A percentile compares a stretch with the other conserved stretches of the same genome.
Evolutionary conservation across 2,329 filamentous ascomycete species (phyloP).

Genomic region (Leptographium radiaticola): DNA sequence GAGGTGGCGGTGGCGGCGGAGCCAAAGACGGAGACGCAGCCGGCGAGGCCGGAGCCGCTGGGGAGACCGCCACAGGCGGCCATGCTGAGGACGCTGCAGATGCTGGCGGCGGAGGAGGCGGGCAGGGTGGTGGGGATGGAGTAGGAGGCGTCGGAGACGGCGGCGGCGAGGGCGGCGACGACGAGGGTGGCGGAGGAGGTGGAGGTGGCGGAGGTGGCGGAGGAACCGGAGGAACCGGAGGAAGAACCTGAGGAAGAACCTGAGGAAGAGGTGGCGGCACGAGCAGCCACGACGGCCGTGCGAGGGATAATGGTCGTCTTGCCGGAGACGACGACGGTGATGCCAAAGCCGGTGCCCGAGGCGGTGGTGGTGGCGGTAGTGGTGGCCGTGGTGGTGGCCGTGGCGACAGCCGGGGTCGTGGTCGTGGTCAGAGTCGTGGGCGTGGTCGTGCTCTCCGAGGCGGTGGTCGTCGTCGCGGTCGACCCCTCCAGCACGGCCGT

Average conservation of each 20-base stretch:
- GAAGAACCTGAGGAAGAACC: too few species aligned
- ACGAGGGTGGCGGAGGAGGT: not conserved
- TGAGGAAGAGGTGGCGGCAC: not conserved
- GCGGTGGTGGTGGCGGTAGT: not conserved
- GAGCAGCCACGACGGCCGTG: not conserved
- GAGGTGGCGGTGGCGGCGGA: slow-evolving; percentile 11
- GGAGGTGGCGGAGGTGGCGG: not conserved
- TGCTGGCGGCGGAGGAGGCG: slow-evolving; percentile 4
- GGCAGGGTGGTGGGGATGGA: slow-evolving; percentile 1
- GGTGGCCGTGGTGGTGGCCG: not conserved
- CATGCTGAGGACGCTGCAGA: slow-evolving; percentile 13
- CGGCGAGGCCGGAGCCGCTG: not conserved
- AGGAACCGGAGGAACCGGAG: too few species aligned
- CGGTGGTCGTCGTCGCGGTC: not conserved
- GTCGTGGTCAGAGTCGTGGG: not conserved
- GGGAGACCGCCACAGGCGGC: slow-evolving; percentile 11
- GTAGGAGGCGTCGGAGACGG: not conserved
- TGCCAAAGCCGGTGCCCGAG: slow-evolving; percentile 23
- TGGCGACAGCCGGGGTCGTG: not conserved
- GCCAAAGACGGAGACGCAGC: slow-evolving; percentile 4
- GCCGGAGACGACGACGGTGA: slow-evolving; percentile 40
- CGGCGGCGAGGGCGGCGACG: not conserved
- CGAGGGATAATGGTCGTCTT: not conserved
- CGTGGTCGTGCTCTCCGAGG: not conserved
- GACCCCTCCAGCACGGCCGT: slow-evolving; percentile 30